Base-by-base conservation (phyloP, 2,329 filamentous ascomycete species). In the Cyphellophora europaea region DNA sequence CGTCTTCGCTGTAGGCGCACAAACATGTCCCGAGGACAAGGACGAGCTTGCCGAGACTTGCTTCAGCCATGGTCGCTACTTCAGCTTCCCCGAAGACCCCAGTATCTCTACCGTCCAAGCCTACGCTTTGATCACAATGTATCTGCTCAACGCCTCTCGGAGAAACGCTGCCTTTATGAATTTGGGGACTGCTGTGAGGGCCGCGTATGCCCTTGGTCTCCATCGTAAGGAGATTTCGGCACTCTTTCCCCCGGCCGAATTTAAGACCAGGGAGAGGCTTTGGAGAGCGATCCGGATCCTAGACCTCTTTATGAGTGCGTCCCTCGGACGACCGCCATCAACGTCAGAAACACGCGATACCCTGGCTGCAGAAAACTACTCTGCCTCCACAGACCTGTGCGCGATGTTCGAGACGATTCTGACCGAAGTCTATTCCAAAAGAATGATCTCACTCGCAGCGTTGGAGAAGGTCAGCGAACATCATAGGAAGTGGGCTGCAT, bases 221-320 rank as follows among this genome's bases (percentile, higher is more conserved):
- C 67, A 71, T 43, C 54, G 65, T 2, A 66, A 60, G 13, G 66
- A 69, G 43, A 62, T 66, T 5, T 68, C 68, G 39, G 61, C 62
- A 15, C 58, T 65, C 1, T 69, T 67, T 41, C 62, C 62, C 14
- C 43, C 48, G 2, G 48, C 55, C 2, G 58, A 62, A 21, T 55
- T 54, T 33, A 46, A 53, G 29, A 55, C 59, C 5, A 52, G 66
- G 36, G 65, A 69, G 40, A 31, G 42, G 3, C 6, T 43, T 14
- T 49, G 45, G 44, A 41, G 35, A 32, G 37, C 28, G 2, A 23
- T 49, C 10, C 44, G 45, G 3, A 30, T 43, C 11, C 27, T 47
- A 5, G 45, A 49, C 33, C 25, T 45, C 4, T 44, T 45, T 25
- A 21, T 47, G 30, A 45, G 44, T 31, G 17, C 42, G 18, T 40